phyloP scores from a whole-genome alignment of 2,329 filamentous ascomycete species.

The Fusarium incarnatum region DNA sequence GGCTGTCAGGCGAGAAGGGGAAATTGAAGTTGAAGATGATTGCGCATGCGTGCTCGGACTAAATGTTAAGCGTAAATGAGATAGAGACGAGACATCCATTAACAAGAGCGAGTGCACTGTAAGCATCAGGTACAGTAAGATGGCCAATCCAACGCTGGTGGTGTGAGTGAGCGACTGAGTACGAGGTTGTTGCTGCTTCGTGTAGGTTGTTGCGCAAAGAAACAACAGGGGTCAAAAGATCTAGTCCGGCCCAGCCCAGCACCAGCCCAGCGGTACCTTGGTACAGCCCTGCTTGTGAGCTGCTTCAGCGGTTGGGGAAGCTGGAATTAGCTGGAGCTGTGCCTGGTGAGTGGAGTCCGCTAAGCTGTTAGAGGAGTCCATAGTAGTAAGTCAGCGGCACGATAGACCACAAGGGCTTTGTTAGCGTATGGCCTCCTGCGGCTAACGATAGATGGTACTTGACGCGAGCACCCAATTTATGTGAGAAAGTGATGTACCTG shows the following conservation, averaged over 20 bases:
- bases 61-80: conserved; percentile 1
- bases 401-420: conserved; percentile 21
- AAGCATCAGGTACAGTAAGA: conserved; percentile 13
- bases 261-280: conserved; percentile 26
- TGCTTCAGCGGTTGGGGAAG: conserved; percentile 19
- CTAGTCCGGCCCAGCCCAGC: conserved; percentile 17
- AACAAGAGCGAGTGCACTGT: neutral
- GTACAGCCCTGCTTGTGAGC: neutral
- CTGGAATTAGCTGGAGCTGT: conserved; percentile 22
- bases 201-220: neutral
- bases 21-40: conserved; percentile 1
- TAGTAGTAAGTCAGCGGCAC: conserved; percentile 12
- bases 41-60: neutral
- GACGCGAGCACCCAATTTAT: neutral
- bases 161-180: conserved; percentile 1
- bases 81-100: neutral
- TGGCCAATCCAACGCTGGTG: conserved; percentile 2
- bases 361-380: conserved; percentile 4
- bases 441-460: neutral
- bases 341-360: conserved; percentile 21
- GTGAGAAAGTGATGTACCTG: conserved; percentile 22
- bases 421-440: neutral
- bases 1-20: neutral
- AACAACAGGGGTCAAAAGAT: conserved; percentile 14
- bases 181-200: conserved; percentile 1